Percentiles rank a stretch among this genome's conserved stretches.
Evolutionary conservation across 2,329 filamentous ascomycete species (phyloP).

Genomic region (Neonectria coccinea): DNA sequence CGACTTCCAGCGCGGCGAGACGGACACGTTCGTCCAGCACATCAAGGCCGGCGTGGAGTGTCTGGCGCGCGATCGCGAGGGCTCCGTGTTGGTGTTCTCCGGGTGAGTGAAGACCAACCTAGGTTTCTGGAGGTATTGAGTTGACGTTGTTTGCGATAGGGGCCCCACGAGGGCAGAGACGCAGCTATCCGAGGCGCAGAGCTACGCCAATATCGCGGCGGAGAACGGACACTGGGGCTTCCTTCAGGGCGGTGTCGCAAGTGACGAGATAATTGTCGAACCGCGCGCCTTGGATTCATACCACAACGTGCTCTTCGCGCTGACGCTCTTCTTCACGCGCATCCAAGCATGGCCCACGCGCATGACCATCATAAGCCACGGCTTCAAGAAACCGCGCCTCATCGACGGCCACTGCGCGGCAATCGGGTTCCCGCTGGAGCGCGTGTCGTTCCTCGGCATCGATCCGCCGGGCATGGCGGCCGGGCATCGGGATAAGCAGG

Average conservation of each 20-base stretch:
- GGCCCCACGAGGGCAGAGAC: slow-evolving; percentile 72
- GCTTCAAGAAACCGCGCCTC: slow-evolving; percentile 74
- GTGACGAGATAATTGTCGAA: slow-evolving; percentile 66
- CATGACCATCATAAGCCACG: slow-evolving; percentile 75
- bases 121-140: not conserved
- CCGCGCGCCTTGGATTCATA: slow-evolving; percentile 84
- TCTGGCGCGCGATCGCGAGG: slow-evolving; percentile 57
- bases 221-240: slow-evolving; percentile 61
- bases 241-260: slow-evolving; percentile 37
- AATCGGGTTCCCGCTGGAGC: slow-evolving; percentile 63
- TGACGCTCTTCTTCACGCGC: slow-evolving; percentile 62
- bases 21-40: slow-evolving; percentile 82
- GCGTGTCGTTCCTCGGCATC: slow-evolving; percentile 69
- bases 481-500: slow-evolving; percentile 49
- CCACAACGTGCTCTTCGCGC: slow-evolving; percentile 83
- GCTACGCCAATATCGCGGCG: slow-evolving; percentile 68
- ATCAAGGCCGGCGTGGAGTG: slow-evolving; percentile 72
- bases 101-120: slow-evolving; percentile 63
- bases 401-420: slow-evolving; percentile 73
- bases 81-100: slow-evolving; percentile 75
- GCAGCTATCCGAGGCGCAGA: slow-evolving; percentile 68
- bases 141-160: slow-evolving; percentile 51
- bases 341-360: slow-evolving; percentile 64
- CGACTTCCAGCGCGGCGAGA: slow-evolving; percentile 81
- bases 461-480: slow-evolving; percentile 66